These are phyloP conservation scores for Saccharum hybrid DNA, from an alignment of 202 grass and related monocot species.

Conservation along the genomic window DNA sequence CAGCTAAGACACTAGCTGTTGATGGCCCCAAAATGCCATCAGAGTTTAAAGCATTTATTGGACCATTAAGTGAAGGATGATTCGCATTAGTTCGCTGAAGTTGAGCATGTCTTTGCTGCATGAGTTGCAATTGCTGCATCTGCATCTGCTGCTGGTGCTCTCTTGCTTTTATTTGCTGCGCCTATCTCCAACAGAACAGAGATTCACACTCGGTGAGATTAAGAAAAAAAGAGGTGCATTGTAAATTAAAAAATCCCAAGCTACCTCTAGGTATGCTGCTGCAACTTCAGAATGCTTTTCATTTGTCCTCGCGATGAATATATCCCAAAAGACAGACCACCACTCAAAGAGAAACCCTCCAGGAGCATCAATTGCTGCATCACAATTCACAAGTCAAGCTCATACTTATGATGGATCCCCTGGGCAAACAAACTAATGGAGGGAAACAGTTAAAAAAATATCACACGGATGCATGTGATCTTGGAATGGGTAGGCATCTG, in stretches of 20 bases:
- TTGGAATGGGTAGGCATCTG: background rate
- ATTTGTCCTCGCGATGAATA: conserved; percentile 97
- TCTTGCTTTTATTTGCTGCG: conserved; percentile 91
- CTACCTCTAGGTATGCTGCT: conserved; percentile 92
- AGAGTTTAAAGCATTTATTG: conserved; percentile 77
- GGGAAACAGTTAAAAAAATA: background rate
- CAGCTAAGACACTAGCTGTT: conserved; percentile 94
- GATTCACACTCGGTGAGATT: background rate
- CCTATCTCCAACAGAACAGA: conserved; percentile 49
- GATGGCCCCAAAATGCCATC: conserved; percentile 81
- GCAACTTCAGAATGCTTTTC: conserved; percentile 99
- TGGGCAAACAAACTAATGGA: conserved; percentile 13
- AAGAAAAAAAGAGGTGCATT: conserved; percentile 26
- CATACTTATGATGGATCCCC: conserved; percentile 7
- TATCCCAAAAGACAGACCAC: conserved; percentile 99
- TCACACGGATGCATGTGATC: background rate
- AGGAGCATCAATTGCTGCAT: conserved; percentile 98
- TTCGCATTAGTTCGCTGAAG: conserved; percentile 78
- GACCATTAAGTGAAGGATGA: conserved; percentile 74
- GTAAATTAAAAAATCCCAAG: conserved; percentile 25
- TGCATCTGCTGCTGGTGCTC: conserved; percentile 98
- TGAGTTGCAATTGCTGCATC: conserved; percentile 97
- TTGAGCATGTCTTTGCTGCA: conserved; percentile 95
- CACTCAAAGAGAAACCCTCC: conserved; percentile 99
- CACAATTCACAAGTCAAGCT: conserved; percentile 30